Conservation (phyloP, 192 early-diverging fungal species). For the Irineochytrium annulatum region DNA sequence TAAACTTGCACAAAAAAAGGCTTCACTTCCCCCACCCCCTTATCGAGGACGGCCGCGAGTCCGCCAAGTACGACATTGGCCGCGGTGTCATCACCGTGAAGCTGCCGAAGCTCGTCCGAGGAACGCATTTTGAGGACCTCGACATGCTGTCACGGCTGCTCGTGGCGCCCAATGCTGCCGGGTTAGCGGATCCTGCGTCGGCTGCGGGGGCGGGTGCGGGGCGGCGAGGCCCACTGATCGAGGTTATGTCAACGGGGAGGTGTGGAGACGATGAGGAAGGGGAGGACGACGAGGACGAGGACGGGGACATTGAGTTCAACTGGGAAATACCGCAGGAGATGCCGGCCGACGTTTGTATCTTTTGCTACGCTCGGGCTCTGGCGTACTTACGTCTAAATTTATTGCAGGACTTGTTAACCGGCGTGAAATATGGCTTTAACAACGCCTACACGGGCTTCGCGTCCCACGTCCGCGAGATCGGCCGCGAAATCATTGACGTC, state of each 20-base stretch:
- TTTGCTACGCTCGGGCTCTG: not conserved
- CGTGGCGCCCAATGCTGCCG: conserved; percentile 13
- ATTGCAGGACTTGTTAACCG: conserved; percentile 30
- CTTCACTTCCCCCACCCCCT: conserved; percentile 77
- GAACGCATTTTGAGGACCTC: conserved; percentile 80
- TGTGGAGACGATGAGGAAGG: conserved; percentile 24
- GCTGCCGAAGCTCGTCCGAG: conserved; percentile 74
- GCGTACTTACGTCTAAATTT: not conserved
- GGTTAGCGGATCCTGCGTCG: not conserved
- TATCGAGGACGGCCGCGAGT: conserved; percentile 80
- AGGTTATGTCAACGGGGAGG: conserved; percentile 17
- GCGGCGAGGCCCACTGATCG: conserved; percentile 20
- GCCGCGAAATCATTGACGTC: conserved; percentile 50
- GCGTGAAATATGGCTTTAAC: conserved; percentile 85
- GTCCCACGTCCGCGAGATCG: conserved; percentile 52
- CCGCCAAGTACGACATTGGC: conserved; percentile 74
- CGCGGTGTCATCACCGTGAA: conserved; percentile 66
- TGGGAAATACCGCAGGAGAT: conserved; percentile 84
- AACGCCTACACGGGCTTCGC: conserved; percentile 75
- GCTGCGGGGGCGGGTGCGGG: conserved; percentile 54
- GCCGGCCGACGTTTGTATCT: conserved; percentile 18
- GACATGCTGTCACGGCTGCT: conserved; percentile 84
- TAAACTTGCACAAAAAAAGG: conserved; percentile 28
- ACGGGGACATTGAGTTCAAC: conserved; percentile 58
- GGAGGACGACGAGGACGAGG: conserved; percentile 39